Percentiles rank a stretch among this genome's conserved stretches.
phyloP scores from a whole-genome alignment of 164 flowering plant species.

The Vitis rotundifolia region DNA sequence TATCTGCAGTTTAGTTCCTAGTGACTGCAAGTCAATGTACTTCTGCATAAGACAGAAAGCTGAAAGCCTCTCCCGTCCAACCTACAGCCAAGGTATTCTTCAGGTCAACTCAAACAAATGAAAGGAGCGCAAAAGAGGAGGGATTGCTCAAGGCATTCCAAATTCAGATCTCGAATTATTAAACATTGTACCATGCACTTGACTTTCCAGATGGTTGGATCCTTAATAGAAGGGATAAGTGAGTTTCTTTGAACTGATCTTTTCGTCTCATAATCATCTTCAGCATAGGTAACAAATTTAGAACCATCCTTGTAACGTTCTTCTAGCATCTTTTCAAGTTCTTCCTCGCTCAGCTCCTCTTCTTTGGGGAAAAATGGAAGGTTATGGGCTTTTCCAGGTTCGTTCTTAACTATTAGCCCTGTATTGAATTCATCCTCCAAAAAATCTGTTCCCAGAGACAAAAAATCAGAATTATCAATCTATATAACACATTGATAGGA shows the following conservation, averaged over 20 bases:
- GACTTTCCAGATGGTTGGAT: constrained; percentile 73
- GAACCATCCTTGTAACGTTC: constrained; percentile 56
- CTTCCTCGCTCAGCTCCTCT: constrained; percentile 71
- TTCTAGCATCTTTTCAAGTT: constrained; percentile 61
- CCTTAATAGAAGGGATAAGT: constrained; percentile 34
- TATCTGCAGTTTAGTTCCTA: constrained; percentile 66
- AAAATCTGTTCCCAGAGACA: constrained; percentile 36
- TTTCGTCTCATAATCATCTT: constrained; percentile 46
- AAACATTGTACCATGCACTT: constrained; percentile 67
- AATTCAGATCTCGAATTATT: not conserved
- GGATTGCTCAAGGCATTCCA: not conserved
- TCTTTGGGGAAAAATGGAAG: constrained; percentile 64
- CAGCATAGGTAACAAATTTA: constrained; percentile 48
- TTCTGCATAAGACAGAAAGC: constrained; percentile 94
- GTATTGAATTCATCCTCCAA: constrained; percentile 32
- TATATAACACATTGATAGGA: not conserved
- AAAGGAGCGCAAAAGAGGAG: not conserved
- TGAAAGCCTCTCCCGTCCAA: constrained; percentile 79
- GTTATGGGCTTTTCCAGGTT: constrained; percentile 29
- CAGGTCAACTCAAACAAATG: not conserved
- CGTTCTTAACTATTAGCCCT: constrained; percentile 28
- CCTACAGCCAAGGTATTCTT: constrained; percentile 40
- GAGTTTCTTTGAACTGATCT: constrained; percentile 23
- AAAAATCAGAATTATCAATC: not conserved
- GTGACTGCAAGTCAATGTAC: constrained; percentile 54